These are phyloP conservation scores for Russula sp. DNA, from an alignment of 768 basidiomycete species.

Conservation along the genomic window DNA sequence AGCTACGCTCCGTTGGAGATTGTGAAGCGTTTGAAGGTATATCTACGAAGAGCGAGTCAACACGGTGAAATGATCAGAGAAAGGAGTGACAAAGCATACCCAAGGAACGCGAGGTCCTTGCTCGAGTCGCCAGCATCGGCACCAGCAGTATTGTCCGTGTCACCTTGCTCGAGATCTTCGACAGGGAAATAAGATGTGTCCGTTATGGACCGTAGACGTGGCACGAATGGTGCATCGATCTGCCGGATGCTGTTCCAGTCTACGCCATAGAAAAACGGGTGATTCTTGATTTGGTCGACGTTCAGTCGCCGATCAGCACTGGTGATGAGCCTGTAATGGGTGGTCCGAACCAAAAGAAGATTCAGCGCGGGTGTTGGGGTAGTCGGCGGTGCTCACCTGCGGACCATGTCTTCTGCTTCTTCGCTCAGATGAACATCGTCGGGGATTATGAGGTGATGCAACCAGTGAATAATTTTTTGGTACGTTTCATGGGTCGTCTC, in stretches of 20 bases:
- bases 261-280: slow-evolving; percentile 94
- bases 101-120: slow-evolving; percentile 60
- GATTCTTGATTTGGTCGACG: slow-evolving; percentile 85
- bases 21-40: slow-evolving; percentile 76
- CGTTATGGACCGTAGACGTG: slow-evolving; percentile 86
- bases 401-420: slow-evolving; percentile 88
- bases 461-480: slow-evolving; percentile 97
- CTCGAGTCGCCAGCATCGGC: slow-evolving; percentile 43
- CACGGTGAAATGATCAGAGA: not conserved
- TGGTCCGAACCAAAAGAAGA: not conserved
- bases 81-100: slow-evolving; percentile 38
- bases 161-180: slow-evolving; percentile 80
- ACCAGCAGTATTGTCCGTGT: slow-evolving; percentile 45
- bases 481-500: slow-evolving; percentile 98
- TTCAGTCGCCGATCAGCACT: slow-evolving; percentile 73
- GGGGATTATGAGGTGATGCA: slow-evolving; percentile 79
- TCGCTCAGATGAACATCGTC: slow-evolving; percentile 91
- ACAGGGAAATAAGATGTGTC: slow-evolving; percentile 99
- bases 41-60: slow-evolving; percentile 43
- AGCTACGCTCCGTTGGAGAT: slow-evolving; percentile 55
- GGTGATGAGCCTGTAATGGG: slow-evolving; percentile 64
- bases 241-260: slow-evolving; percentile 86
- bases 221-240: slow-evolving; percentile 96
- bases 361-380: slow-evolving; percentile 8
- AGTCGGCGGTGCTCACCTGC: slow-evolving; percentile 50